Conservation (phyloP, 2,329 filamentous ascomycete species). For the Albifimbria verrucaria region DNA sequence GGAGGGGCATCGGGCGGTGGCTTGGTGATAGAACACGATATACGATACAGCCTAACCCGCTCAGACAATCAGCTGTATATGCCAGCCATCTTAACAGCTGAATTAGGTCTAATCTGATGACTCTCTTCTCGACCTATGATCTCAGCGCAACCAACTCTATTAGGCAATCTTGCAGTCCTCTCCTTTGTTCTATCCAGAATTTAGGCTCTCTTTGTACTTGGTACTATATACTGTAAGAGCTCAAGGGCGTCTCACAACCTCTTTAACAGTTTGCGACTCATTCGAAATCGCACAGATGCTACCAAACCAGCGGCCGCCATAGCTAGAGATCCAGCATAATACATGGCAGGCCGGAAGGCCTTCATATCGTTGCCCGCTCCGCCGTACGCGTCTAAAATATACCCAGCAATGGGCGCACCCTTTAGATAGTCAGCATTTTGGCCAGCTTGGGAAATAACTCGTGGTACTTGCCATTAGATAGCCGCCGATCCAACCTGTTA, state of each 20-base stretch:
- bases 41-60: too few species aligned
- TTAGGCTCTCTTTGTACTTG: background rate
- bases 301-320: conserved; percentile 40
- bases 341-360: conserved; percentile 56
- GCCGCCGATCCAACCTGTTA: background rate
- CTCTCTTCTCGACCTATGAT: too few species aligned
- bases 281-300: conserved; percentile 36
- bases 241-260: conserved; percentile 8
- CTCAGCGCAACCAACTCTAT: too few species aligned
- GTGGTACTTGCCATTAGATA: conserved; percentile 24
- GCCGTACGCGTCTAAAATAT: conserved; percentile 51
- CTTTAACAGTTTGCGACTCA: conserved; percentile 31
- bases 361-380: conserved; percentile 42
- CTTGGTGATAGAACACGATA: too few species aligned
- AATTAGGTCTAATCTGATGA: too few species aligned
- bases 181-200: background rate
- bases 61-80: too few species aligned
- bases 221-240: too few species aligned
- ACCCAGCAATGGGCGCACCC: conserved; percentile 57
- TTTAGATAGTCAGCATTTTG: conserved; percentile 10
- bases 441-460: background rate
- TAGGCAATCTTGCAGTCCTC: background rate
- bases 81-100: too few species aligned
- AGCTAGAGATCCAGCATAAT: conserved; percentile 53
- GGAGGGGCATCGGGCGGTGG: too few species aligned